Evolutionary conservation across 1,139 yeast genomes (phyloP).

Genomic region (Lizanozyma gosingica): DNA sequence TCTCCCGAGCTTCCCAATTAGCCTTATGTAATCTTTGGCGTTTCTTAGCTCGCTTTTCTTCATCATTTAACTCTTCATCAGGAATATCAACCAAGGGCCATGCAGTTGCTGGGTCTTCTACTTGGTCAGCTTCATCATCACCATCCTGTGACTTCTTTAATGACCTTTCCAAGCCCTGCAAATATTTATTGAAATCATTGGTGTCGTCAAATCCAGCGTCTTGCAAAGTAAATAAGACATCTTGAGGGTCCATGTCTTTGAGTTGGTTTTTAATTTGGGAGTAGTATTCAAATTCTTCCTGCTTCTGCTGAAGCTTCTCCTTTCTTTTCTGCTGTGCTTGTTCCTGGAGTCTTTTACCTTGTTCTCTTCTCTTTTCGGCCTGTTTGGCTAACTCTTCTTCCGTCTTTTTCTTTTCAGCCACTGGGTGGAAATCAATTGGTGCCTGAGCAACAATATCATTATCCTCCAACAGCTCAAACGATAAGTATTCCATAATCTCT

Average conservation of each 20-base stretch:
- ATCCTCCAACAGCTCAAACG: constrained; percentile 52
- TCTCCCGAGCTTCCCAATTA: constrained; percentile 78
- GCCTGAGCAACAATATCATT: constrained; percentile 77
- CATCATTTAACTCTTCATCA: constrained; percentile 73
- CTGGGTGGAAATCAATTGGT: constrained; percentile 57
- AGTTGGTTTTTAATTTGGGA: constrained; percentile 47
- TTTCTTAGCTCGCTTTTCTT: constrained; percentile 78
- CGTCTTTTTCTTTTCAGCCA: constrained; percentile 58
- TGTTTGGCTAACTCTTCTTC: constrained; percentile 76
- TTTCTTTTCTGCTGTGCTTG: constrained; percentile 81
- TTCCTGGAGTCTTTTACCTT: constrained; percentile 82
- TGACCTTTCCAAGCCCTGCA: constrained; percentile 58
- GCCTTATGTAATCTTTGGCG: constrained; percentile 78
- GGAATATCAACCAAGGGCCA: constrained; percentile 82
- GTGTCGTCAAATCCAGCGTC: constrained; percentile 75
- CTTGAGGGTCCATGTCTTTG: constrained; percentile 34
- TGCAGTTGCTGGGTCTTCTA: constrained; percentile 39
- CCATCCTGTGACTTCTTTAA: constrained; percentile 58
- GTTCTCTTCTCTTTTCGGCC: constrained; percentile 75
- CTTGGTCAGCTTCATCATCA: constrained; percentile 36
- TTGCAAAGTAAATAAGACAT: constrained; percentile 39
- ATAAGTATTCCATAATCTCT: constrained; percentile 52
- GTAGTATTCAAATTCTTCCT: constrained; percentile 71
- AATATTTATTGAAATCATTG: constrained; percentile 60
- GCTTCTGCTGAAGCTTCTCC: constrained; percentile 74